Evolutionary conservation across 371 early-diverging fungal genomes (phyloP), one percentile per base, ranked within the genome.

Genomic region (Basidiobolus meristosporus): DNA sequence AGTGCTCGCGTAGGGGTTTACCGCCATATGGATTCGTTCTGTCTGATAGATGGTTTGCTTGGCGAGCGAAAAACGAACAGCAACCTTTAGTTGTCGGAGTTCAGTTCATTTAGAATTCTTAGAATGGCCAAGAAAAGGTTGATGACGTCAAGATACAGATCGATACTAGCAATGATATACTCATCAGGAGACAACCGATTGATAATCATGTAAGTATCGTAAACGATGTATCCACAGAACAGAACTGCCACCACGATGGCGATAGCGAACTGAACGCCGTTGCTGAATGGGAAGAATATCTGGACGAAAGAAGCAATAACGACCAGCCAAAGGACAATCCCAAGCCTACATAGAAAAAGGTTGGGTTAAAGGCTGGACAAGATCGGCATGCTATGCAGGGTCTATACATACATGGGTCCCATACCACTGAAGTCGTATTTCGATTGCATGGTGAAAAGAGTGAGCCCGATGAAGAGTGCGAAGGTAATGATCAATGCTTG

Each of bases 81-180:
- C n/a, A n/a, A n/a, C 7, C 3, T n/a, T 18, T 16, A 34, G 19
- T 36, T 19, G 21, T 36, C 36, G 4, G 19, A 21, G 21, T 36
- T 36, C 10, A 36, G 18, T 19, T 36, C 36, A 10, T 36, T 47
- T 22, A 74, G 47, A 29, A 77, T 62, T 34, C 73, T 61, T 36
- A 85, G 56, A 30, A 85, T 64, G 28, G 68, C 63, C 22, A 86
- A 33, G 59, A 86, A 86, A 42, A 86, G 59, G 47, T 86, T 86
- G 53, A 86, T 54, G 9, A 86, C 45, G 47, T 86, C 86, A 40
- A 86, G 57, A 47, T 86, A 86, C 23, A 86, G 61, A 29, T 68
- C 65, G 29, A 77, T 54, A n/a, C 72, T 60, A n/a, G 77, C 83
- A 39, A 71, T 42, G 14, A 83, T 72, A 45, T 81, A 84, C 38